These are phyloP conservation scores for Chlamydomonas sp. DNA, from an alignment of 139 green algal species.

Conservation along the genomic window DNA sequence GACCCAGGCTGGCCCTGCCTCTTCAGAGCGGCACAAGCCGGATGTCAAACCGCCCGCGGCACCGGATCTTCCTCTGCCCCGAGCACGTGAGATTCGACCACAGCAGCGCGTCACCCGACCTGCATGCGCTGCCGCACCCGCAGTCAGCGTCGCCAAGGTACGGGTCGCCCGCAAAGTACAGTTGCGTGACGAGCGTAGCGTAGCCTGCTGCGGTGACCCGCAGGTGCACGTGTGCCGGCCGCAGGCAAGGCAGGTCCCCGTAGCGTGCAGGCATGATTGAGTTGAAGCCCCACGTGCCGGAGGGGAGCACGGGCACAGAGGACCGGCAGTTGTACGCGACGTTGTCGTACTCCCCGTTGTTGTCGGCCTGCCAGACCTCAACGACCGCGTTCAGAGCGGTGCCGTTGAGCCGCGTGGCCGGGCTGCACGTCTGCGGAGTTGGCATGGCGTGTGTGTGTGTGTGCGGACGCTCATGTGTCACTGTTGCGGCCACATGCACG, in stretches of 20 bases:
- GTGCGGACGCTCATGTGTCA: neutral
- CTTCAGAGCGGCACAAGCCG: no score
- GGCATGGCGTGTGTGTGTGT: neutral
- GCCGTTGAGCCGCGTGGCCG: neutral
- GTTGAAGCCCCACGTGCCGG: neutral
- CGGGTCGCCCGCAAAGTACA: neutral
- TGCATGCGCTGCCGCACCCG: neutral
- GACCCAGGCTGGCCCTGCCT: no score
- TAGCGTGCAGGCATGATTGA: neutral
- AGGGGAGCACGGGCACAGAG: no score
- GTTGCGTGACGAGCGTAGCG: neutral
- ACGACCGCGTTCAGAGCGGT: no score
- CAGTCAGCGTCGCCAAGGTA: neutral
- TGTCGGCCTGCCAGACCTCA: no score
- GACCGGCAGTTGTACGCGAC: neutral
- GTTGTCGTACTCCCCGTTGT: no score
- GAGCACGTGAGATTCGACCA: no score
- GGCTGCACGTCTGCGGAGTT: neutral
- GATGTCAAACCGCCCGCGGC: no score
- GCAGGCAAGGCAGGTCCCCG: neutral
- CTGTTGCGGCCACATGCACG: neutral
- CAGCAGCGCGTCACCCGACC: no score
- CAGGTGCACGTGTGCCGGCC: neutral
- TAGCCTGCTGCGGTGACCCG: neutral
- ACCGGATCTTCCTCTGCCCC: no score